Evolutionary conservation across 345 rosid genomes (phyloP).

Genomic region (Excoecaria cochinchinensis): DNA sequence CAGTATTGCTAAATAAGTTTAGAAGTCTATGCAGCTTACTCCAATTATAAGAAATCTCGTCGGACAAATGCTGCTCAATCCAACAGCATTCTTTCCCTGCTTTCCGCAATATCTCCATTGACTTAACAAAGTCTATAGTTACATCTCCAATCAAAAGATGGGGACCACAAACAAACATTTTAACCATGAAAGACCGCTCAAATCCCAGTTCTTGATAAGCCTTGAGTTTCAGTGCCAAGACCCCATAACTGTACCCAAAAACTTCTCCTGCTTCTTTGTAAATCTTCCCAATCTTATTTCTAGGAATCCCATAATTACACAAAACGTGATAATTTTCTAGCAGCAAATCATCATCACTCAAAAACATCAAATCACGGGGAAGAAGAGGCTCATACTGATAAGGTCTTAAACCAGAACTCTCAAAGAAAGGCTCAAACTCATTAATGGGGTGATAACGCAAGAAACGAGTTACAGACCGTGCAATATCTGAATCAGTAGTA

Average conservation of each 20-base stretch:
- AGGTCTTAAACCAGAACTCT: conserved; percentile 71
- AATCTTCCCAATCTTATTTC: conserved; percentile 56
- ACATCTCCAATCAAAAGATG: conserved; percentile 50
- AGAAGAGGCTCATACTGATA: conserved; percentile 44
- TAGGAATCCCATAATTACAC: conserved; percentile 60
- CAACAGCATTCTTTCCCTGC: conserved; percentile 43
- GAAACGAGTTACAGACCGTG: conserved; percentile 41
- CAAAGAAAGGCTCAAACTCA: conserved; percentile 89
- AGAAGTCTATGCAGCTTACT: conserved; percentile 42
- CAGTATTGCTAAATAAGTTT: conserved; percentile 38
- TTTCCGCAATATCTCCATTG: conserved; percentile 46
- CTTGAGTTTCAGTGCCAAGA: conserved; percentile 47
- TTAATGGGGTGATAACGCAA: conserved; percentile 74
- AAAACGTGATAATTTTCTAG: conserved; percentile 62
- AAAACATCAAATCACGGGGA: conserved; percentile 46
- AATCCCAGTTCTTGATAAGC: conserved; percentile 66
- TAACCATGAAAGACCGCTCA: conserved; percentile 39
- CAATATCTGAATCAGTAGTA: conserved; percentile 32
- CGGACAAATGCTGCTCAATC: conserved; percentile 48
- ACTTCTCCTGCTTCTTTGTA: conserved; percentile 55
- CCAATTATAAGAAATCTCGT: conserved; percentile 49
- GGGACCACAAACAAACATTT: conserved; percentile 52
- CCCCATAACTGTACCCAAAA: conserved; percentile 48
- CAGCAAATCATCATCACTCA: conserved; percentile 62
- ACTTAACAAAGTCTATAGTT: conserved; percentile 44